Evolutionary conservation across 306 rosid species (phyloP), one percentile per base, ranked within the genome.

Genomic region (Senna tora): DNA sequence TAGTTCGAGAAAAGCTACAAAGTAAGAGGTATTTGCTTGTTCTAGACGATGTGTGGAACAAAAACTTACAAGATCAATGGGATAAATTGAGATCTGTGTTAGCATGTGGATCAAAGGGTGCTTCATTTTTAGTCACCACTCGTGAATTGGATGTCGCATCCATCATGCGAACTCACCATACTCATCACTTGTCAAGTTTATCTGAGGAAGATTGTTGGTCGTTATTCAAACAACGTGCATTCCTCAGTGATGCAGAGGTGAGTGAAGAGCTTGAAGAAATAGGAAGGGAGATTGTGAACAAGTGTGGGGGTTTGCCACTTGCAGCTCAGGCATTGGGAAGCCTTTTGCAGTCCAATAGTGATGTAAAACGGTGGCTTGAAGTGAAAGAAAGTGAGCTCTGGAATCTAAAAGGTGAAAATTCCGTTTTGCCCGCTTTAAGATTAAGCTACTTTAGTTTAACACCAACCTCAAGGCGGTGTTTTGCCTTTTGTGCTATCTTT

Each of bases 21-120:
- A 19, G 58, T 78, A 36, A 36, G 8, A 36, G 39, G 5, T 36
- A 53, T 50, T 56, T 78, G 14, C 59, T 81, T 38, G 79, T 36
- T 36, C 8, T 36, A 4, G 39, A 36, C 81, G 88, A 75, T n/a
- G 76, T 84, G 22, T 72, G 85, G 85, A 75, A 71, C n/a, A 75
- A 78, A 7, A 65, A 78, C 21, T n/a, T n/a, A n/a, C 47, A 20
- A 7, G 58, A 8, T 0, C n/a, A 50, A 16, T 84, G 83, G 85
- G 70, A 41, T 8, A 6, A 41, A 33, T 19, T 84, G 60, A 84
- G 53, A 32, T 25, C 15, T 21, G 15, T 78, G 39, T n/a, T 76
- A 56, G 56, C 15, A 1, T 30, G 73, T 52, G 81, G 79, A 39
- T 53, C 62, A 6, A 41, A 58, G 4, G 83, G 84, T 0, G 15